Evolutionary conservation across 495 filamentous ascomycete genomes (phyloP), one percentile per base, ranked within the genome.

Genomic region (Tuber indicum): DNA sequence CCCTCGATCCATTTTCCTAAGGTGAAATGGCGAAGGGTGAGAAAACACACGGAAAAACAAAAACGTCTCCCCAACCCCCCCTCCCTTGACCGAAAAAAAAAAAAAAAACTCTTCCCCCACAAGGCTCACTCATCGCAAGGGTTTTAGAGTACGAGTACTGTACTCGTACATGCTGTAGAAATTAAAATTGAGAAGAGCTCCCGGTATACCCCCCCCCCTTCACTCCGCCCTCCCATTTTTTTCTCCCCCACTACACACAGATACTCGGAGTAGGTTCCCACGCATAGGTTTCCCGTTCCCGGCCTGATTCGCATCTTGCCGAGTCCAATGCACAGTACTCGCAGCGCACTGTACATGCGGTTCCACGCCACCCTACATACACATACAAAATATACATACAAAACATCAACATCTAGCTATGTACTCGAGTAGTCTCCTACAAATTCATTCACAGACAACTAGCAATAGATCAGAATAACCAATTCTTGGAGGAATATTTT

Each of bases 231-330:
- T 73, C 73, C 69, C 75, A n/a, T 78, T 69, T 75, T 49, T 52
- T 44, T 23, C 52, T 3, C 52, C 26, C 58, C 58, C 58, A 62
- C 32, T 74, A 66, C 44, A 70, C 77, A 79, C 71, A 71, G 66
- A 74, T 78, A 76, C 78, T 44, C 77, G 58, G 73, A 74, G 70
- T 73, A 70, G 70, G 75, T 75, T 73, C 72, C 77, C 78, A 80
- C 78, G 77, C 78, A 79, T 79, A 77, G 72, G 17, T 49, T 75
- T 72, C 69, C 78, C 72, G 23, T 75, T 75, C 73, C 70, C 71
- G 52, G 75, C 70, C 73, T 52, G 75, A 79, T 79, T 80, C 76
- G 46, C 73, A 80, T 80, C 74, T 66, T 72, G 78, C 43, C 76
- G 58, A 62, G 58, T 32, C 26, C 12, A 6, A n/a, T 14, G 58